A percentile compares a stretch with the other conserved stretches of the same genome.
Evolutionary conservation across 108 stramenopile species (phyloP).

Genomic region (Skeletonema grethae): DNA sequence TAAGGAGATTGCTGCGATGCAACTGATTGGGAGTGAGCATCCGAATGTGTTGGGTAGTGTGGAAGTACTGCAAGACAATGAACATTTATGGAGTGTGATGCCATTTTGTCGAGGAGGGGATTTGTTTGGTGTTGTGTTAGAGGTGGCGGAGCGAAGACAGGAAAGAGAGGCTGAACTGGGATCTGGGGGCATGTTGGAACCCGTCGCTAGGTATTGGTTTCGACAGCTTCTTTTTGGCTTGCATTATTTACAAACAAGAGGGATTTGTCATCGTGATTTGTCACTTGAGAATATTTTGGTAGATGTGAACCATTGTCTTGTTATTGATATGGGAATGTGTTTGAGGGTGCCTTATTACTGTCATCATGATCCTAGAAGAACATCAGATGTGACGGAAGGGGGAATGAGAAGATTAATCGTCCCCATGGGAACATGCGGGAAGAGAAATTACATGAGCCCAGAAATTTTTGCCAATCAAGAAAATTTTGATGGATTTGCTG

Average conservation of each 20-base stretch:
- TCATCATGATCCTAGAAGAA: constrained; percentile 28
- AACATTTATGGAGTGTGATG: constrained; percentile 87
- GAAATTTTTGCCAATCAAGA: constrained; percentile 78
- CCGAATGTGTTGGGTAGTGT: constrained; percentile 75
- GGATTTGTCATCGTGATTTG: constrained; percentile 91
- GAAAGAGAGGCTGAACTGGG: constrained; percentile 55
- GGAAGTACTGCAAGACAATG: constrained; percentile 85
- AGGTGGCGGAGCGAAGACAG: constrained; percentile 70
- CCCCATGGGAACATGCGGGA: constrained; percentile 91
- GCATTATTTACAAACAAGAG: constrained; percentile 80
- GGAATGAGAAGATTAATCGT: constrained; percentile 68
- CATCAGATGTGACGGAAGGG: constrained; percentile 64
- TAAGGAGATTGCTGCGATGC: constrained; percentile 91
- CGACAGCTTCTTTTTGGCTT: constrained; percentile 88
- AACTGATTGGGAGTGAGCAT: constrained; percentile 69
- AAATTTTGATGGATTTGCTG: constrained; percentile 90
- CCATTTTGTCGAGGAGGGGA: constrained; percentile 89
- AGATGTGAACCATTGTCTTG: constrained; percentile 70
- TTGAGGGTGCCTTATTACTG: constrained; percentile 82
- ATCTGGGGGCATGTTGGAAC: constrained; percentile 83
- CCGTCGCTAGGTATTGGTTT: constrained; percentile 88
- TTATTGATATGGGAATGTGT: constrained; percentile 98
- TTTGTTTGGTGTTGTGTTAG: constrained; percentile 85
- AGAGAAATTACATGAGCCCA: constrained; percentile 96
- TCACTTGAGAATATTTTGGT: constrained; percentile 91